phyloP scores from a whole-genome alignment of 441 rosid genomes.

The Erodium trifolium region DNA sequence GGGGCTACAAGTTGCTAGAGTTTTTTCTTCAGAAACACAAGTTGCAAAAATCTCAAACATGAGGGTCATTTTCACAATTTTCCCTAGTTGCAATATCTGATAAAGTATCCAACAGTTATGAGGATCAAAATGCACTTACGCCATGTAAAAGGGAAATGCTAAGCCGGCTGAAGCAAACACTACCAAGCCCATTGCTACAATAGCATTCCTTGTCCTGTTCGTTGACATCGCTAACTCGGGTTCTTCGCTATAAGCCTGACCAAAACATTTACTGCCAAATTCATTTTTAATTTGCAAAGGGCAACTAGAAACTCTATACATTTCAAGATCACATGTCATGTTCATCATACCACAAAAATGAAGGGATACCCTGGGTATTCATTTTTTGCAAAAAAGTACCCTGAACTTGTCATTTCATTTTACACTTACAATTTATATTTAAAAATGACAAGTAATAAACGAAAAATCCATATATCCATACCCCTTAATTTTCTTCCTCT shows the following conservation, averaged over 20 bases:
- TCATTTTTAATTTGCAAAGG: not conserved
- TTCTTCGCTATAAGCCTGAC: not conserved
- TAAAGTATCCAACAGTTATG: not conserved
- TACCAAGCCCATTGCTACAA: constrained; percentile 68
- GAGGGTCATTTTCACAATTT: no score
- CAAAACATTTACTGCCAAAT: not conserved
- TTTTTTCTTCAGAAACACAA: no score
- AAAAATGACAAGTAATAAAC: no score
- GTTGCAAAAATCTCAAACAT: no score
- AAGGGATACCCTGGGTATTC: no score
- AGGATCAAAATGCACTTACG: constrained; percentile 23
- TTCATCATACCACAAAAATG: not conserved
- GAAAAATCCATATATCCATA: no score
- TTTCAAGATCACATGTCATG: not conserved
- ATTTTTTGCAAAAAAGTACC: no score
- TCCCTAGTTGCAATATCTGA: not conserved
- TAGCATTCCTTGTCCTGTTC: constrained; percentile 44
- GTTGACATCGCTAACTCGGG: constrained; percentile 20
- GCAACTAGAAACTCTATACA: not conserved
- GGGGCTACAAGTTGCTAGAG: no score
- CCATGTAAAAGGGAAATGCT: constrained; percentile 80
- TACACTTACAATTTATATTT: no score
- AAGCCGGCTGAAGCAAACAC: constrained; percentile 68
- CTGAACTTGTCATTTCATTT: no score
- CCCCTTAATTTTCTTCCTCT: no score